Base-by-base conservation (phyloP, 345 rosid genomes). In the Eucalyptus melliodora region DNA sequence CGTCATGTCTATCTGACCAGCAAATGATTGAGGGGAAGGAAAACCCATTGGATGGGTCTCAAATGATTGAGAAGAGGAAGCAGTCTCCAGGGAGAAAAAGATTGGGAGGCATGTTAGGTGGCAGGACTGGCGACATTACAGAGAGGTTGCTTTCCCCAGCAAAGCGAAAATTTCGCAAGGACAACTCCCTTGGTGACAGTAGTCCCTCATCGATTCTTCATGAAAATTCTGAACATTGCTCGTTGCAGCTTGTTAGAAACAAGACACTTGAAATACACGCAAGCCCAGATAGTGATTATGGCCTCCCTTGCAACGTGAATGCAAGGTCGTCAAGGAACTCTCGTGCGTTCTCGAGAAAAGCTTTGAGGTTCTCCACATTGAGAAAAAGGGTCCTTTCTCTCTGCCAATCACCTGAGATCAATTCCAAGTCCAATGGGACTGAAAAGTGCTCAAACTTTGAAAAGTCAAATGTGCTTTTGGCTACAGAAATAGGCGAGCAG, bases 1-100 rank as follows among this genome's bases (percentile, higher is more conserved):
- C 88, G 83, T 86, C 93, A 49, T 92, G 87, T 92, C 82, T 90
- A 62, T 91, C 94, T 89, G 92, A 89, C 51, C 91, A 56, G 86
- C 90, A 55, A 89, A 88, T 86, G 90, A 91, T 80, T 89, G 55
- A 42, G 91, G 89, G 51, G 88, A 88, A 86, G 91, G 91, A 16
- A 90, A 87, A n/a, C 19, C 50, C 86, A 1, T 44, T 11, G 88
- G 62, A 53, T 45, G 88, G 55, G 21, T 86, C 65, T 77, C 86
- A 51, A 55, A 51, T 77, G 85, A 77, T 60, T 55, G 60, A 51
- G 69, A 51, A 87, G 85, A 90, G 56, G 91, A 93, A 93, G 91
- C 89, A 34, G 89, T 89, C 93, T 91, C 88, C 93, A 59, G 92
- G 92, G 50, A 92, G 92, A 89, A 94, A 93, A 92, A 91, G 89